phyloP scores from a whole-genome alignment of 768 basidiomycete species.

The Mycena metata region DNA sequence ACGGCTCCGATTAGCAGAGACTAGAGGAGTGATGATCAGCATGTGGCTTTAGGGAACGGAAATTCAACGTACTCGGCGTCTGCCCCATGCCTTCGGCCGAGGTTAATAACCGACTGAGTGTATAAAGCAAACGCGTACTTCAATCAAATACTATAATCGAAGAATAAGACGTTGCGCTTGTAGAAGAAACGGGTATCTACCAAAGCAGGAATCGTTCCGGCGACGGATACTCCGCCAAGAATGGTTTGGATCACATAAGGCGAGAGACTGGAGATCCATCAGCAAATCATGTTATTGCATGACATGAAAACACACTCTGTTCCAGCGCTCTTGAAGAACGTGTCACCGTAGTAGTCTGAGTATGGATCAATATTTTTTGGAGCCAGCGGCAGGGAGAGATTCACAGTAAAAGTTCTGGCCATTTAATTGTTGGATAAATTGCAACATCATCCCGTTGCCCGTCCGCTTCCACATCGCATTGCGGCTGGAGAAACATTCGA shows the following conservation, averaged over 20 bases:
- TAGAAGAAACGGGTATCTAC: conserved; percentile 45
- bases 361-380: conserved; percentile 19
- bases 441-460: conserved; percentile 85
- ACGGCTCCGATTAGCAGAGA: conserved; percentile 76
- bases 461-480: conserved; percentile 83
- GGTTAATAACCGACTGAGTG: background rate
- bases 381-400: conserved; percentile 35
- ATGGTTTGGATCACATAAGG: conserved; percentile 84
- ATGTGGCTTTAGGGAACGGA: conserved; percentile 1
- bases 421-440: conserved; percentile 85
- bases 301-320: conserved; percentile 59
- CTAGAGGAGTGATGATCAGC: conserved; percentile 43
- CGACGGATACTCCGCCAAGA: conserved; percentile 81
- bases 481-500: conserved; percentile 79
- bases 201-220: conserved; percentile 78
- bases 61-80: conserved; percentile 63
- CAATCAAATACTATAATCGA: conserved; percentile 66
- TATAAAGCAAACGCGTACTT: conserved; percentile 43
- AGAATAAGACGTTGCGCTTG: background rate
- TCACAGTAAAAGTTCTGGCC: conserved; percentile 87
- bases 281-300: background rate
- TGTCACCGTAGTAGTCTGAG: conserved; percentile 84
- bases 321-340: conserved; percentile 83
- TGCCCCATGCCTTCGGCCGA: conserved; percentile 63
- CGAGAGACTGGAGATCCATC: conserved; percentile 56